Evolutionary conservation across 495 filamentous ascomycete genomes (phyloP).

Genomic region (Choiromyces venosus): DNA sequence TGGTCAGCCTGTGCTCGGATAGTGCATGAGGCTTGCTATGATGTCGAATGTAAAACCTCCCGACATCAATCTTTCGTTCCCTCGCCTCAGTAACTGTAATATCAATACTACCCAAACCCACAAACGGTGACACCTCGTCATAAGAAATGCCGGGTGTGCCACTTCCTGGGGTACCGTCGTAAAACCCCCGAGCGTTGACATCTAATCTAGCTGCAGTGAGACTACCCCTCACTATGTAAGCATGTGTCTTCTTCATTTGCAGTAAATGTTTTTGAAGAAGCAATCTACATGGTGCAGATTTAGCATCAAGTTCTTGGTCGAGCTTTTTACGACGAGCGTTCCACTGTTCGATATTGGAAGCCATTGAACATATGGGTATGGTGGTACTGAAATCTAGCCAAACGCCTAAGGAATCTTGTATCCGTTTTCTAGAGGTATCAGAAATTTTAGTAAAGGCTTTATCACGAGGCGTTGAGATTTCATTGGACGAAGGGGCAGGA

Average conservation of each 20-base stretch:
- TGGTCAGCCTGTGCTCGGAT: slow-evolving; percentile 20
- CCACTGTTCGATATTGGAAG: slow-evolving; percentile 20
- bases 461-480: neutral
- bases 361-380: neutral
- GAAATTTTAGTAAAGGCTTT: neutral
- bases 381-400: neutral
- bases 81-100: slow-evolving; percentile 19
- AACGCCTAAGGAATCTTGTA: neutral
- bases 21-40: slow-evolving; percentile 15
- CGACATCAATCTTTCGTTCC: slow-evolving; percentile 17
- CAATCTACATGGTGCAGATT: neutral
- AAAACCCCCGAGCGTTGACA: slow-evolving; percentile 9
- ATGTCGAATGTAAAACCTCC: slow-evolving; percentile 14
- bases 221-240: slow-evolving; percentile 28
- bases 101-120: slow-evolving; percentile 35
- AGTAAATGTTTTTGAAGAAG: slow-evolving; percentile 19
- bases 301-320: slow-evolving; percentile 2
- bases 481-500: neutral
- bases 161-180: neutral
- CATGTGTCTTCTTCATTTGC: slow-evolving; percentile 39
- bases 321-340: slow-evolving; percentile 19
- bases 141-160: slow-evolving; percentile 21
- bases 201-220: slow-evolving; percentile 32
- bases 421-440: neutral
- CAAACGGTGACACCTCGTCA: slow-evolving; percentile 38